Evolutionary conservation across 495 filamentous ascomycete species (phyloP), one percentile per base, ranked within the genome.

Genomic region (Saxispiralis lemnorum): DNA sequence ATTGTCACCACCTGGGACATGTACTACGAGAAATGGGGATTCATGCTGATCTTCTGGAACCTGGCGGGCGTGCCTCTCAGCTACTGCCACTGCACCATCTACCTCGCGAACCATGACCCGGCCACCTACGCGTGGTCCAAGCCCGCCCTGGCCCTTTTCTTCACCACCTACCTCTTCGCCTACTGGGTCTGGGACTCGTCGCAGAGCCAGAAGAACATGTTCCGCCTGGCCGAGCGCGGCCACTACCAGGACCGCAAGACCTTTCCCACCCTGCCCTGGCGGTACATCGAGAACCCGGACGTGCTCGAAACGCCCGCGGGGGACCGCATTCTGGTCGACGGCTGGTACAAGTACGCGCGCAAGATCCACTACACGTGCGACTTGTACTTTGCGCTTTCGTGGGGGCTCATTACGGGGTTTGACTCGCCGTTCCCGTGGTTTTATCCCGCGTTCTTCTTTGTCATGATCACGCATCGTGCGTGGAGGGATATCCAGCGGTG

Each of bases 11-110:
- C 88, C 15, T 97, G 88, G 80, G 89, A 97, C 61, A 95, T 97
- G 83, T 94, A 93, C 70, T 87, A 88, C 58, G 89, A 97, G 69
- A 97, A 97, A 69, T 94, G 86, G 83, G 89, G 89, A 53, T 97
- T 96, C 67, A 94, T 97, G 88, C 72, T 97, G 43, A 94, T 94
- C 63, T 97, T 97, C 74, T 97, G 89, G 89, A 97, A 97, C 64
- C 67, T 97, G 58, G 85, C 86, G 43, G 89, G 89, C 49, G 89
- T 97, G 14, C 89, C 89, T 12, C 68, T 96, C 35, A 85, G 75
- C 46, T 97, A 97, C 71, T 96, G 89, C 70, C 88, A 97, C 69
- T 92, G 82, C 70, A 86, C 81, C 31, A 69, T 97, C 55, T 97
- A 87, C 66, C 74, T 97, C 51, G 87, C 84, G 45, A 88, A 79